Evolutionary conservation across 352 stramenopile species (phyloP).

Genomic region (Phytophthora foliorum): DNA sequence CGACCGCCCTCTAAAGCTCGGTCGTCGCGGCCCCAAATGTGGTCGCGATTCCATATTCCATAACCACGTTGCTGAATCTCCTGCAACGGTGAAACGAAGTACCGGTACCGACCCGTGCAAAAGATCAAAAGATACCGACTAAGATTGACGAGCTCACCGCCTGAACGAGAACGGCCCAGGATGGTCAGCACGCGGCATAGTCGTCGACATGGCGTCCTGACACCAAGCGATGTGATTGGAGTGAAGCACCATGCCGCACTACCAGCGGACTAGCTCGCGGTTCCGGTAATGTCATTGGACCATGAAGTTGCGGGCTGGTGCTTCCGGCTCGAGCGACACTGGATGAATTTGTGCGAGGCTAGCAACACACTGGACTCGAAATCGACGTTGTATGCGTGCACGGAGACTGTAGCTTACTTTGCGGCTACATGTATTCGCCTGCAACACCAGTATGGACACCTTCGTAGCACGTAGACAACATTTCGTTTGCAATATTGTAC

Average conservation of each 20-base stretch:
- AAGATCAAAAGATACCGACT: slow-evolving; percentile 4
- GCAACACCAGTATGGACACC: too few relatives aligned
- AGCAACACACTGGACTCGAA: not conserved
- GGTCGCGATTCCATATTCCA: too few relatives aligned
- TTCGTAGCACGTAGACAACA: too few relatives aligned
- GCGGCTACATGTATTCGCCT: not conserved
- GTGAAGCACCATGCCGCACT: slow-evolving; percentile 24
- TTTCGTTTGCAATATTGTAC: too few relatives aligned
- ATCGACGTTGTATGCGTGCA: not conserved
- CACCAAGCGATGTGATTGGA: slow-evolving; percentile 19
- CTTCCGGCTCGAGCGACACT: too few relatives aligned
- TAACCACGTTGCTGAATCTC: slow-evolving; percentile 19
- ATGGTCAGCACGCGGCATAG: slow-evolving; percentile 16
- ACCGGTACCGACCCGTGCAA: not conserved
- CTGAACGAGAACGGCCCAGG: not conserved
- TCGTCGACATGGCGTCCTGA: slow-evolving; percentile 1
- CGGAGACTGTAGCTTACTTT: not conserved
- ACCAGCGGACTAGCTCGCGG: slow-evolving; percentile 8
- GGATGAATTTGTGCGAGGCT: not conserved
- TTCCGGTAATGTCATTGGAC: slow-evolving; percentile 6
- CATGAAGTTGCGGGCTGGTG: not conserved
- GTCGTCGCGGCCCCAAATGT: too few relatives aligned
- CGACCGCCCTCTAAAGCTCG: too few relatives aligned
- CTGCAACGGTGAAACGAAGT: not conserved
- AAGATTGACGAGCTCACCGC: slow-evolving; percentile 17